Conservation (phyloP, 2,329 filamentous ascomycete species). For the Botrytis deweyae region DNA sequence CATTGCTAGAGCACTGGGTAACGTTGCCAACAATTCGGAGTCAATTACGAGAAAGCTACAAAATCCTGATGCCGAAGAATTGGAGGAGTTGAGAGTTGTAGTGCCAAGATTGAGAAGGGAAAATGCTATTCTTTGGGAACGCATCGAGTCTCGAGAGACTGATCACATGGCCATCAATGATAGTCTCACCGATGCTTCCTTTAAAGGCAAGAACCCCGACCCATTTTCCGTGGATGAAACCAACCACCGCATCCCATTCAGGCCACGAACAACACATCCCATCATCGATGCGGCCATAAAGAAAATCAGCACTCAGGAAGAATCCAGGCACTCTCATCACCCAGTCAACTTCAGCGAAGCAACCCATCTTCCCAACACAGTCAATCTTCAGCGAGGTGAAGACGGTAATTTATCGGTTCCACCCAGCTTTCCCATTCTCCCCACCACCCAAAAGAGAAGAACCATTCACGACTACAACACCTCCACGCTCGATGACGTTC, state of each 20-base stretch:
- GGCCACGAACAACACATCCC: background rate
- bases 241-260: background rate
- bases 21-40: background rate
- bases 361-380: background rate
- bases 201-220: background rate
- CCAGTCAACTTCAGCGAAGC: background rate
- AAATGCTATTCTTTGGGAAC: constrained; percentile 23
- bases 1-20: constrained; percentile 23
- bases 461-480: background rate
- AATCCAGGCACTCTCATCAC: background rate
- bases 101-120: constrained; percentile 29
- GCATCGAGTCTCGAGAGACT: background rate
- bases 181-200: background rate
- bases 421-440: background rate
- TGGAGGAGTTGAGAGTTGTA: constrained; percentile 26
- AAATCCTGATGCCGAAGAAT: constrained; percentile 9
- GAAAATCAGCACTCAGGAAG: background rate
- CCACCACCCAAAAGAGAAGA: background rate
- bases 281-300: background rate
- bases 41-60: background rate
- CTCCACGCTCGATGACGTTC: constrained; percentile 3
- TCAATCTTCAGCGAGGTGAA: background rate
- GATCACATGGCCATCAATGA: background rate
- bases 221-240: background rate
- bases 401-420: background rate